Conservation (phyloP, 1,284 basidiomycete species). For the Malassezia vespertilionis region DNA sequence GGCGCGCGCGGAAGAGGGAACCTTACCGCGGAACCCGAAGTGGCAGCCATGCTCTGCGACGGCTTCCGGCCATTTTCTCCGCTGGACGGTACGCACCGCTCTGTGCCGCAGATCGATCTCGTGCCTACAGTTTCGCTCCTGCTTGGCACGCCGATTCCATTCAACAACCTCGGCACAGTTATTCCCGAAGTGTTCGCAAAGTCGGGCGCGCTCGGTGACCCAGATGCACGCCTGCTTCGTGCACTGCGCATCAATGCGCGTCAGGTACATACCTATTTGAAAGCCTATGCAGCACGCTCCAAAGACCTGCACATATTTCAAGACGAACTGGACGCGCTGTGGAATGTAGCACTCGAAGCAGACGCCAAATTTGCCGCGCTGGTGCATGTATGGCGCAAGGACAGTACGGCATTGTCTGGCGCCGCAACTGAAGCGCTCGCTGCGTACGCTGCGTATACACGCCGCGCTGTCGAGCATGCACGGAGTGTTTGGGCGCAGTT, state of each 20-base stretch:
- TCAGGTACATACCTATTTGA: conserved; percentile 69
- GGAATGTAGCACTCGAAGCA: conserved; percentile 22
- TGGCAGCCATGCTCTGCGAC: conserved; percentile 12
- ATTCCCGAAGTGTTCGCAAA: conserved; percentile 73
- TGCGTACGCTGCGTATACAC: conserved; percentile 53
- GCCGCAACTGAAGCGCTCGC: conserved; percentile 17
- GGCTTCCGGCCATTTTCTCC: conserved; percentile 26
- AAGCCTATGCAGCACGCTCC: conserved; percentile 59
- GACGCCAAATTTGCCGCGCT: conserved; percentile 24
- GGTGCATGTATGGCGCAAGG: conserved; percentile 18
- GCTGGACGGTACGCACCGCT: conserved; percentile 51
- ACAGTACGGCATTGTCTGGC: too few relatives aligned
- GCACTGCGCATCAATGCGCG: conserved; percentile 64
- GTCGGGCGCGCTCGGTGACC: conserved; percentile 1
- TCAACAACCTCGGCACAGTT: conserved; percentile 80
- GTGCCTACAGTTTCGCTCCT: conserved; percentile 81
- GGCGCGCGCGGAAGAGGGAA: background rate
- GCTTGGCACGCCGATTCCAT: conserved; percentile 83
- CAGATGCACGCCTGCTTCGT: conserved; percentile 50
- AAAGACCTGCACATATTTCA: conserved; percentile 54
- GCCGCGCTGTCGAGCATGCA: conserved; percentile 61
- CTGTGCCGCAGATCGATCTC: conserved; percentile 84
- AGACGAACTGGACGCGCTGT: conserved; percentile 33
- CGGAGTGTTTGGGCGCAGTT: conserved; percentile 90
- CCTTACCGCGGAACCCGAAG: conserved; percentile 4